Evolutionary conservation across 176 grass and related monocot genomes (phyloP), one percentile per base, ranked within the genome.

Genomic region (Cymbopogon citratus): DNA sequence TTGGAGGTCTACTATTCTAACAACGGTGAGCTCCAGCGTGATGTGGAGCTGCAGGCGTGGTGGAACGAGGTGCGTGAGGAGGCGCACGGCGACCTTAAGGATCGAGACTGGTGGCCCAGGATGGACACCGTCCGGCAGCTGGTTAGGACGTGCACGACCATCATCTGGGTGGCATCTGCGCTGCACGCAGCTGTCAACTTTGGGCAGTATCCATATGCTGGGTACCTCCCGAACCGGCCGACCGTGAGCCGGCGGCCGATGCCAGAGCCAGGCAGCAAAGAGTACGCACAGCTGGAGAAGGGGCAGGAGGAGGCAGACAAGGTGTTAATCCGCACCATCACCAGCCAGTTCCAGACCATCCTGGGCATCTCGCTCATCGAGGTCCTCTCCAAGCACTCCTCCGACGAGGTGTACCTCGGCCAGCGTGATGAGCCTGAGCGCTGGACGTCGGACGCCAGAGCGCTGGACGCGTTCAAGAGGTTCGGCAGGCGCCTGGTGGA

Each of bases 61-160:
- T 97, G 94, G 94, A 90, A 87, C 59, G 94, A 97, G 85, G 92
- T 92, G 26, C 91, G 90, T 15, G 85, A 94, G 77, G 90, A 78
- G 4, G 94, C 87, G 23, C 94, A 97, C 19, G 90, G 91, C 11
- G 94, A 97, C 83, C 81, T 88, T 44, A 94, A 81, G 77, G 63
- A 94, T 52, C 59, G 77, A 12, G 31, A 78, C 2, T 97, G 94
- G 94, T 97, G 94, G 94, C 87, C 85, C 15, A 87, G 38, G 68
- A 97, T 94, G 94, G 45, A 81, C 21, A 92, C 85, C 3, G 71
- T 94, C 1, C 26, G 66, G 12, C 87, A 97, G 79, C 77, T 97
- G 23, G 84, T 72, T 41, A 86, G 85, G 71, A 29, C 90, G 23
- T 92, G 87, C 87, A 81, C 87, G 11, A 95, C 85, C 82, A 84